phyloP scores from a whole-genome alignment of 441 rosid genomes.

The Geranium incanum region DNA sequence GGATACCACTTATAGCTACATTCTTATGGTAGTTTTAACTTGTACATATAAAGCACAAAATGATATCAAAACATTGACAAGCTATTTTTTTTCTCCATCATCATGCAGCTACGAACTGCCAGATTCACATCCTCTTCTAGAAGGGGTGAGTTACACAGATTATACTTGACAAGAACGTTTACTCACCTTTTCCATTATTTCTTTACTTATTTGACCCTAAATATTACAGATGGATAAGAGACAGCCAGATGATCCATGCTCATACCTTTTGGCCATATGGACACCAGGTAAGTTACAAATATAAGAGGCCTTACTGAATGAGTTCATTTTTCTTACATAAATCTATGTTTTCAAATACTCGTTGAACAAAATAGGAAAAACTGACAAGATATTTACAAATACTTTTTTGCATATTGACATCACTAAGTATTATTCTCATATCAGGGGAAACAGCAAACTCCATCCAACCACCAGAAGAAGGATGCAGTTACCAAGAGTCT shows the following conservation, averaged over 20 bases:
- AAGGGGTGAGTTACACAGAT: slow-evolving; percentile 45
- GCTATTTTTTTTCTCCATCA: slow-evolving; percentile 11
- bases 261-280: slow-evolving; percentile 95
- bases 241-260: slow-evolving; percentile 87
- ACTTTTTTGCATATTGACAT: neutral
- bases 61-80: neutral
- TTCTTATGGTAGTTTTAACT: neutral
- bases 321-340: neutral
- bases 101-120: slow-evolving; percentile 85
- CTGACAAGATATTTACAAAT: neutral
- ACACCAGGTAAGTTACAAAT: slow-evolving; percentile 61
- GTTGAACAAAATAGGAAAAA: neutral
- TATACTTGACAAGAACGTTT: slow-evolving; percentile 5
- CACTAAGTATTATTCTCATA: neutral
- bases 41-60: slow-evolving; percentile 4
- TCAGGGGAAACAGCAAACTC: slow-evolving; percentile 56
- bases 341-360: neutral
- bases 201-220: neutral
- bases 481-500: slow-evolving; percentile 32
- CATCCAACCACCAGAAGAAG: slow-evolving; percentile 36
- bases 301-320: neutral
- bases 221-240: slow-evolving; percentile 63
- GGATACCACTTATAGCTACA: neutral
- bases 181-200: neutral
- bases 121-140: slow-evolving; percentile 78